phyloP scores from a whole-genome alignment of 148 eudicot genomes.

The Drosera capensis region DNA sequence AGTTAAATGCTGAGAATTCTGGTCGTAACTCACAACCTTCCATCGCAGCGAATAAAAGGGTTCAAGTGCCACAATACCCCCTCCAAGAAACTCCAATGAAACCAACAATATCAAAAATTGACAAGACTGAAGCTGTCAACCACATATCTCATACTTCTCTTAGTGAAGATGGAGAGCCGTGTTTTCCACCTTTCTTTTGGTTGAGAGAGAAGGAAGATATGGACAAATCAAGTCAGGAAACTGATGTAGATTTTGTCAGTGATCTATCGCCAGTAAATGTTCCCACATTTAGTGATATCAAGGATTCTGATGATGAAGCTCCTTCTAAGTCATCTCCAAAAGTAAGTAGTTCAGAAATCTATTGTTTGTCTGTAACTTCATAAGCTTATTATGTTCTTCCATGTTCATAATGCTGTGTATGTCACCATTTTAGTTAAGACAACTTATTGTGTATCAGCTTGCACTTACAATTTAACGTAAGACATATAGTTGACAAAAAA shows the following conservation, averaged over 20 bases:
- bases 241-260: conserved; percentile 23
- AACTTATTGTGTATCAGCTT: no score
- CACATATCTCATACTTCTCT: conserved; percentile 6
- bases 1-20: conserved; percentile 15
- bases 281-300: conserved; percentile 77
- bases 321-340: conserved; percentile 11
- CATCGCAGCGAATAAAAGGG: conserved; percentile 69
- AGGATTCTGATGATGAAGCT: conserved; percentile 76
- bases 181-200: conserved; percentile 75
- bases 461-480: no score
- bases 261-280: conserved; percentile 45
- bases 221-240: conserved; percentile 40
- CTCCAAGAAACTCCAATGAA: conserved; percentile 27
- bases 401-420: neutral
- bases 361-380: neutral
- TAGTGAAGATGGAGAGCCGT: conserved; percentile 20
- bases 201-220: conserved; percentile 54
- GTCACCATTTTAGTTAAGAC: no score
- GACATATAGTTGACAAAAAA: neutral
- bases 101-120: conserved; percentile 16
- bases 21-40: conserved; percentile 37
- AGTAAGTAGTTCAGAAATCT: conserved; percentile 26
- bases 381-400: neutral
- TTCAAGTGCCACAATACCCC: conserved; percentile 60
- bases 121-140: conserved; percentile 2